Base-by-base conservation (phyloP, 768 basidiomycete genomes). In the Obba rivulosa region DNA sequence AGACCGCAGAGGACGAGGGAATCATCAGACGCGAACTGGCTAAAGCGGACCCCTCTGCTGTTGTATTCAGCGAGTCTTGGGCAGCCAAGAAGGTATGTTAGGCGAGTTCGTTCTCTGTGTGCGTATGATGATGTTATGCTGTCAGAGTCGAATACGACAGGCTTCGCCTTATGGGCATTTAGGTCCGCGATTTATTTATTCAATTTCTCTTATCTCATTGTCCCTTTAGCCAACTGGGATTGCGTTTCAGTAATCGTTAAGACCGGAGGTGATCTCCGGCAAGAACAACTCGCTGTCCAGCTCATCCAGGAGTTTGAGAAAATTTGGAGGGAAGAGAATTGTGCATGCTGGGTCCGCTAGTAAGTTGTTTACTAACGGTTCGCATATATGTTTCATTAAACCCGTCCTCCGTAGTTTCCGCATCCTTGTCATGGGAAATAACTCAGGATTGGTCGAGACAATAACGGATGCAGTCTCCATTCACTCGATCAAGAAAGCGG, bases 401-500 rank as follows among this genome's bases (percentile, higher is more conserved):
- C 41, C 39, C 38, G 37, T 39, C 3, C 25, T 50, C 41, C 45
- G 11, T 57, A 96, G 94, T 67, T 98, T 98, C 77, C 85, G 91
- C 3, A 99, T 99, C 50, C 68, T 97, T 50, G 95, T 97, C 53
- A 96, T 93, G 1, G 93, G 94, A 4, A 89, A 87, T 40, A 80
- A 80, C 2, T 97, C 96, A 11, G 96, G 94, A 20, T 68, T 99
- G 43, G 92, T 99, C 0, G 96, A 99, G 69, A 99, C 96, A 0
- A 97, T 99, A 55, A 97, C 92, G 3, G 96, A 99, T 57, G 89
- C 95, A 0, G 92, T 98, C 0, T 98, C 96, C 4, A 92, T 99
- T 57, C 96, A 99, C 64, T 98, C 96, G 1, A 96, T 99, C 66
- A 99, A 99, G 75, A 99, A 99, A 69, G 88, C 92, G 2, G 95